These are phyloP conservation scores for Phtheirospermum japonicum DNA, from an alignment of 257 asterid genomes.

Conservation along the genomic window DNA sequence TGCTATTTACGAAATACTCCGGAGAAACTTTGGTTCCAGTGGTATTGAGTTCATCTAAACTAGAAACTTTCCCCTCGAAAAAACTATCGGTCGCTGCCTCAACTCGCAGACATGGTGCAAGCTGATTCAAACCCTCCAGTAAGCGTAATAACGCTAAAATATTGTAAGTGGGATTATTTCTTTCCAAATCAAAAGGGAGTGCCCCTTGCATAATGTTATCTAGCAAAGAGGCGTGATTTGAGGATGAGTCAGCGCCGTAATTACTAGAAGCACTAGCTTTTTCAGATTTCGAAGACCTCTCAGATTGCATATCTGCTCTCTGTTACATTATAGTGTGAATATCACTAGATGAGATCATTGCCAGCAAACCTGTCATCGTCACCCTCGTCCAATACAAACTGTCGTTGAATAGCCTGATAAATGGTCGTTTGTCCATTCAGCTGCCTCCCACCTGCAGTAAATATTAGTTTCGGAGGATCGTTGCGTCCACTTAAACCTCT, in stretches of 20 bases:
- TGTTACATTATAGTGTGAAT: conserved; percentile 69
- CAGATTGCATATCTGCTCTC: conserved; percentile 51
- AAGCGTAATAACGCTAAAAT: conserved; percentile 73
- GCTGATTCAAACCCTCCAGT: conserved; percentile 82
- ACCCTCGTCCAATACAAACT: conserved; percentile 65
- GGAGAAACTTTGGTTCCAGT: conserved; percentile 44
- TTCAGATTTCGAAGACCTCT: conserved; percentile 41
- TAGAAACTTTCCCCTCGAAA: conserved; percentile 51
- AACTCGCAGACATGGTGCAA: conserved; percentile 58
- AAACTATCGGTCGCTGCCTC: conserved; percentile 50
- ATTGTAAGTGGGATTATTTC: conserved; percentile 63
- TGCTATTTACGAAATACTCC: conserved; percentile 59
- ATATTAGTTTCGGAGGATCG: conserved; percentile 52
- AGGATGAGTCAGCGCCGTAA: conserved; percentile 33
- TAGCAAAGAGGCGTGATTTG: conserved; percentile 48
- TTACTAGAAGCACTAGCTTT: conserved; percentile 49
- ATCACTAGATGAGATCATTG: conserved; percentile 59
- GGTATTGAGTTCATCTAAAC: conserved; percentile 41
- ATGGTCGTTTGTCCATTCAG: conserved; percentile 64
- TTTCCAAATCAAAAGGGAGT: conserved; percentile 77
- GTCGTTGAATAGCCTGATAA: conserved; percentile 75
- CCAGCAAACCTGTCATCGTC: conserved; percentile 59
- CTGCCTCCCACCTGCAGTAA: conserved; percentile 70
- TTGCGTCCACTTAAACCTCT: conserved; percentile 62
- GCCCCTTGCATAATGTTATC: conserved; percentile 80